These are phyloP conservation scores for Actinomortierella ambigua DNA, from an alignment of 371 early-diverging fungal genomes.

Conservation along the genomic window DNA sequence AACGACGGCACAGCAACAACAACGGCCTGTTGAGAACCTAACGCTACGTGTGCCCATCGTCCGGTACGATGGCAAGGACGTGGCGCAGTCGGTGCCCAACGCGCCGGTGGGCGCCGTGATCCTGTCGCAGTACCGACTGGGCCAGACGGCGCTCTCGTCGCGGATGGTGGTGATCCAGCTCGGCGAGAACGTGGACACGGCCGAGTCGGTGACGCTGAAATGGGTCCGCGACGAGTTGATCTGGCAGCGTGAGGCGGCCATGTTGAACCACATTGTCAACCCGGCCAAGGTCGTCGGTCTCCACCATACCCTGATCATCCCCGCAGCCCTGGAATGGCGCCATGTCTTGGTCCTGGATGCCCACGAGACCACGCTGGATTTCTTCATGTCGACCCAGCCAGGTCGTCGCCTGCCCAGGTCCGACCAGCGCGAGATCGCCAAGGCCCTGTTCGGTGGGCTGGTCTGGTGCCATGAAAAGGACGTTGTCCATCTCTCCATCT, in stretches of 20 bases:
- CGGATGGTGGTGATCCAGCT: slow-evolving; percentile 42
- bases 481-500: slow-evolving; percentile 42
- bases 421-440: slow-evolving; percentile 27
- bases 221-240: slow-evolving; percentile 47
- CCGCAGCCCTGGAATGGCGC: slow-evolving; percentile 46
- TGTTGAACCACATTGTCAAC: slow-evolving; percentile 48
- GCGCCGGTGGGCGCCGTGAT: slow-evolving; percentile 41
- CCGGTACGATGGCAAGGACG: slow-evolving; percentile 42
- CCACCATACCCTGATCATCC: slow-evolving; percentile 46
- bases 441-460: slow-evolving; percentile 34
- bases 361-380: slow-evolving; percentile 41
- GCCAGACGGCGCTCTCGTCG: slow-evolving; percentile 30
- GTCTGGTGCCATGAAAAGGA: slow-evolving; percentile 48
- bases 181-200: slow-evolving; percentile 45
- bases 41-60: slow-evolving; percentile 45
- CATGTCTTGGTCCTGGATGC: slow-evolving; percentile 44
- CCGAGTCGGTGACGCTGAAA: slow-evolving; percentile 44
- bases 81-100: slow-evolving; percentile 32
- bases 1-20: slow-evolving; percentile 26
- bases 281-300: slow-evolving; percentile 43
- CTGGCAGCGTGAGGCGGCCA: slow-evolving; percentile 46
- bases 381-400: slow-evolving; percentile 21
- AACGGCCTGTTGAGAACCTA: slow-evolving; percentile 39
- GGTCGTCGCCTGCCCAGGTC: slow-evolving; percentile 22
- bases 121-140: slow-evolving; percentile 43